Conservation (phyloP, 2,329 filamentous ascomycete genomes). For the Fusarium neocosmosporiellum region DNA sequence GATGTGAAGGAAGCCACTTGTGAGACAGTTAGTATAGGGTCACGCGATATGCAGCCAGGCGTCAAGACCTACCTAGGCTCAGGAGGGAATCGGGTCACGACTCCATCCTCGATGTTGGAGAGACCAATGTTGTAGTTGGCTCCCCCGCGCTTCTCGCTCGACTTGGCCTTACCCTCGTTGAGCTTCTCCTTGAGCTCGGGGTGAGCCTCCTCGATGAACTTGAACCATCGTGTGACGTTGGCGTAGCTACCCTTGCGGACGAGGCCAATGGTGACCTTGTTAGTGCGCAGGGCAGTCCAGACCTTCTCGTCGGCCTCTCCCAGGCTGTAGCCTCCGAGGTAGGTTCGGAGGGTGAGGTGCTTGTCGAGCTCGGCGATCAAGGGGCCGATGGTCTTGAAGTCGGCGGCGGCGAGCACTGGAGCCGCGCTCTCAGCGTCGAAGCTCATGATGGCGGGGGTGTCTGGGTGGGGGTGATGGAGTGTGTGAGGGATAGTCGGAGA, state of each 20-base stretch:
- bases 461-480: constrained; percentile 1
- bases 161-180: constrained; percentile 56
- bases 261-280: constrained; percentile 84
- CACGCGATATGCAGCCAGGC: constrained; percentile 10
- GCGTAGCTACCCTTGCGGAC: constrained; percentile 81
- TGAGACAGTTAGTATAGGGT: constrained; percentile 24
- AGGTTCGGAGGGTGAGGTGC: constrained; percentile 87
- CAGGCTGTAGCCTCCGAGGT: constrained; percentile 83
- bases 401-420: constrained; percentile 42
- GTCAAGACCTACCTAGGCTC: constrained; percentile 81
- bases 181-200: constrained; percentile 79
- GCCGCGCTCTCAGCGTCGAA: constrained; percentile 42
- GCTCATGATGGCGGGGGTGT: constrained; percentile 37
- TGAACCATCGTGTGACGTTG: constrained; percentile 89
- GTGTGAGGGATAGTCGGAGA: neutral
- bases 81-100: constrained; percentile 92
- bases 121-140: constrained; percentile 91
- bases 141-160: constrained; percentile 76
- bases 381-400: constrained; percentile 86
- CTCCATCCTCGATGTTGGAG: constrained; percentile 85
- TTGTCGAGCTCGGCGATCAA: constrained; percentile 83
- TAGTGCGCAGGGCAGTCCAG: constrained; percentile 85
- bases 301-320: constrained; percentile 82
- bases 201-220: constrained; percentile 83
- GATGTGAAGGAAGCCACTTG: constrained; percentile 87